Evolutionary conservation across 345 rosid genomes (phyloP), one percentile per base, ranked within the genome.

Genomic region (Populus pruinosa): DNA sequence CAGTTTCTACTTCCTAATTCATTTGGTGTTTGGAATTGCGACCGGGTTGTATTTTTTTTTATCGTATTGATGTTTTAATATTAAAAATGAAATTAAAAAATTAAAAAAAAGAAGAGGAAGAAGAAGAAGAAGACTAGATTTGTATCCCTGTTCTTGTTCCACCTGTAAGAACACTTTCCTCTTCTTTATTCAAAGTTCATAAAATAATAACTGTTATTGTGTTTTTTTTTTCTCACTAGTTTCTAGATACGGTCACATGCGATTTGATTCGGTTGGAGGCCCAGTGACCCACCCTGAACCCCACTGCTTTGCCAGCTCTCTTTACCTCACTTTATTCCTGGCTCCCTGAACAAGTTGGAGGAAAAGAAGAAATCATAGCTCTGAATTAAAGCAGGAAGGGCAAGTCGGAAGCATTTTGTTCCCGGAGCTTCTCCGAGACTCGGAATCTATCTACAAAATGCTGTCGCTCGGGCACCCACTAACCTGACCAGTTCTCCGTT

Each of bases 351-450:
- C 25, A 41, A 35, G 23, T 16, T 1, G 25, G 7, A 63, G 25
- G 7, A 63, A 63, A 74, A 64, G 61, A 74, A 74, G 70, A 74
- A 65, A 74, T 47, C 69, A 75, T 65, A 39, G 50, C 11, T 11
- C 63, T 38, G 50, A 74, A 14, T 44, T 14, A 67, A 73, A 6
- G 56, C 33, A 11, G 16, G 69, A 62, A 74, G 63, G 63, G 13
- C 62, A 77, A 64, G 16, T 0, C 21, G 35, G 53, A 59, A 23
- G 44, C 50, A 21, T 47, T 61, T 31, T 67, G 67, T 83, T 62
- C 14, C 29, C 70, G 83, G 83, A 83, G 78, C 77, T 77, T 80
- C 20, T 12, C 6, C 16, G 39, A 55, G 70, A 20, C 65, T 16
- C 73, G 8, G 47, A 73, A 70, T 74, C 18, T 16, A 2, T 6